phyloP scores from a whole-genome alignment of 2,329 filamentous ascomycete genomes.

The Stemphylium lycopersici region DNA sequence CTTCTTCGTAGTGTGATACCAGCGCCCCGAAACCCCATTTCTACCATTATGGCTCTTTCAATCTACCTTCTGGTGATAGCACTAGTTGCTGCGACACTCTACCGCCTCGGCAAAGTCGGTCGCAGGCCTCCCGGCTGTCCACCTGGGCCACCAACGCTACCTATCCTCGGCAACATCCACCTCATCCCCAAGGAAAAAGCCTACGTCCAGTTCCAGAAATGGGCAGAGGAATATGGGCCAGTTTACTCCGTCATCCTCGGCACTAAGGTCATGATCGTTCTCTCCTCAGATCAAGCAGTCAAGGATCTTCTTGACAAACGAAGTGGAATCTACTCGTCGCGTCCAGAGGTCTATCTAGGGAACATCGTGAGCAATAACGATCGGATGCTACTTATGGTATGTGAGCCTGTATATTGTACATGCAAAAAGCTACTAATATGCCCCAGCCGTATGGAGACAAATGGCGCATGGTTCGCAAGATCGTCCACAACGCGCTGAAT shows the following conservation, averaged over 20 bases:
- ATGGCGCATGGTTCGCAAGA: conserved; percentile 28
- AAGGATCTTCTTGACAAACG: conserved; percentile 61
- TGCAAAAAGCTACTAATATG: not conserved
- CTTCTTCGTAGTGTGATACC: not conserved
- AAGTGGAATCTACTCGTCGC: conserved; percentile 58
- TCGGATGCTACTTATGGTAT: conserved; percentile 24
- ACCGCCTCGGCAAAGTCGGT: conserved; percentile 23
- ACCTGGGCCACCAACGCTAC: conserved; percentile 59
- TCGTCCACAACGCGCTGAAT: conserved; percentile 29
- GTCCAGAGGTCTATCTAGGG: conserved; percentile 43
- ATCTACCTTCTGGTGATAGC: not conserved
- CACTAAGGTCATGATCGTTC: conserved; percentile 55
- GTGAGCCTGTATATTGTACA: too few relatives aligned
- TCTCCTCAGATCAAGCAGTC: conserved; percentile 54
- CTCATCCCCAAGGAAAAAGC: conserved; percentile 52
- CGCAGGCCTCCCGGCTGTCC: conserved; percentile 50
- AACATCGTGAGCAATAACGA: conserved; percentile 14
- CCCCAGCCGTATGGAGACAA: conserved; percentile 20
- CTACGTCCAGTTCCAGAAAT: conserved; percentile 58
- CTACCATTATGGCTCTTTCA: conserved; percentile 5
- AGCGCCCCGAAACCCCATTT: not conserved
- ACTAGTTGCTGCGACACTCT: not conserved
- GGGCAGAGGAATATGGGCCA: conserved; percentile 60
- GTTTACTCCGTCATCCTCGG: conserved; percentile 61
- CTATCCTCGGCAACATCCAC: conserved; percentile 60